These are phyloP conservation scores for Eustoma russellianum DNA, from an alignment of 257 asterid species.

Conservation along the genomic window DNA sequence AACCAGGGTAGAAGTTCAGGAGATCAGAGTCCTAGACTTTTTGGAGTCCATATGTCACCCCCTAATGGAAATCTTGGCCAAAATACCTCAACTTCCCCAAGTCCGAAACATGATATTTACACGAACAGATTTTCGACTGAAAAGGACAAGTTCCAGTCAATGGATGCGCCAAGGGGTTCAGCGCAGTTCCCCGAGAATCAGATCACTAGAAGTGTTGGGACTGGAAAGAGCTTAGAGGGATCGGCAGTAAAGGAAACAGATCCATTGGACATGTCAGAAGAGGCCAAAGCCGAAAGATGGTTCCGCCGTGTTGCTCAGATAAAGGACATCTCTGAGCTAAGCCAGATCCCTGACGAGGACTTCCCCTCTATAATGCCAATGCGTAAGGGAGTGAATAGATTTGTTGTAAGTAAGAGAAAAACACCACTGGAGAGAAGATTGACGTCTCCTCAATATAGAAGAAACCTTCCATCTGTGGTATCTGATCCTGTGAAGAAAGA, in stretches of 20 bases:
- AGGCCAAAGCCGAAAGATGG: slow-evolving; percentile 96
- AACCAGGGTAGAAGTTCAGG: slow-evolving; percentile 10
- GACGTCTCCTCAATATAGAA: slow-evolving; percentile 65
- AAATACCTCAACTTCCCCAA: slow-evolving; percentile 11
- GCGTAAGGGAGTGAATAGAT: slow-evolving; percentile 91
- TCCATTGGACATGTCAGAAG: slow-evolving; percentile 92
- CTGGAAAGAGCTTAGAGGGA: slow-evolving; percentile 63
- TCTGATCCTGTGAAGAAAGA: slow-evolving; percentile 45
- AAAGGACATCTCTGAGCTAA: slow-evolving; percentile 86
- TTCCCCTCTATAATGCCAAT: slow-evolving; percentile 95
- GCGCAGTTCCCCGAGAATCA: slow-evolving; percentile 16
- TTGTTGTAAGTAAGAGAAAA: slow-evolving; percentile 94
- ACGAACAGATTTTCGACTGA: slow-evolving; percentile 13
- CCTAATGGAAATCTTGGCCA: slow-evolving; percentile 13
- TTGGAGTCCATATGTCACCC: slow-evolving; percentile 11
- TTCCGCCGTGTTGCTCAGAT: slow-evolving; percentile 88
- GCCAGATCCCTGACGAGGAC: slow-evolving; percentile 93
- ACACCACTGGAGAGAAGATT: slow-evolving; percentile 86
- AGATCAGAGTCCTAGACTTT: slow-evolving; percentile 13
- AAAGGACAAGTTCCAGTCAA: slow-evolving; percentile 11
- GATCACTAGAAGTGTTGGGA: slow-evolving; percentile 32
- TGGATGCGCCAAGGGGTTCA: slow-evolving; percentile 9
- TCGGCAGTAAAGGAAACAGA: slow-evolving; percentile 70
- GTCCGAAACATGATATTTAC: slow-evolving; percentile 5
- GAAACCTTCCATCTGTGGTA: slow-evolving; percentile 57